Percentiles rank a stretch among this genome's conserved stretches.
Conservation (phyloP, 2,329 filamentous ascomycete species). For the Ramichloridium luteum region DNA sequence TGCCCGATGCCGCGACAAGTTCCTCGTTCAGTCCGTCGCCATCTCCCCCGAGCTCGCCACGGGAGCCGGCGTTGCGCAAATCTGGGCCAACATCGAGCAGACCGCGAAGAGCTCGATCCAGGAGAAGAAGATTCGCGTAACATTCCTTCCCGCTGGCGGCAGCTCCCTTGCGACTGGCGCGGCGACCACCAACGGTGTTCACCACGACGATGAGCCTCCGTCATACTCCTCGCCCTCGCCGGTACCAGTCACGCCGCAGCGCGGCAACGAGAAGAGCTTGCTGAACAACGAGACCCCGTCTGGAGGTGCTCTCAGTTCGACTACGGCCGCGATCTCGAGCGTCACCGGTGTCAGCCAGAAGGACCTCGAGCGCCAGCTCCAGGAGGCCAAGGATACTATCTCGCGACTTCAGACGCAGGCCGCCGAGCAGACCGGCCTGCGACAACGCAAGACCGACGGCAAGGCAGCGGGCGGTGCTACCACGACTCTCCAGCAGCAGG, state of each 20-base stretch:
- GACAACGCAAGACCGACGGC: slow-evolving; percentile 56
- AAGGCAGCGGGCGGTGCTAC: slow-evolving; percentile 6
- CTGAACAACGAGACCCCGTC: slow-evolving; percentile 10
- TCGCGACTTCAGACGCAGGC: slow-evolving; percentile 51
- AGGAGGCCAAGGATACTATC: slow-evolving; percentile 63
- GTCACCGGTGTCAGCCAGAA: slow-evolving; percentile 41
- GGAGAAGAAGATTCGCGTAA: slow-evolving; percentile 92
- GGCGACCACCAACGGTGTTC: slow-evolving; percentile 18
- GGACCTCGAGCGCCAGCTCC: slow-evolving; percentile 60
- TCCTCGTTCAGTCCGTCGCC: slow-evolving; percentile 83
- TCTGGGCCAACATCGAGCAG: slow-evolving; percentile 66
- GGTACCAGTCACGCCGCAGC: slow-evolving; percentile 37
- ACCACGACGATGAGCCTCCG: slow-evolving; percentile 33
- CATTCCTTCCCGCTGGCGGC: slow-evolving; percentile 59
- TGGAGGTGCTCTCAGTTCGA: slow-evolving; percentile 26
- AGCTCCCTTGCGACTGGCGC: slow-evolving; percentile 19
- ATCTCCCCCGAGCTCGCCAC: slow-evolving; percentile 78
- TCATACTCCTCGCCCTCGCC: slow-evolving; percentile 45
- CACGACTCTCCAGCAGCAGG: slow-evolving; percentile 13
- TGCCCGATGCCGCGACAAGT: slow-evolving; percentile 92
- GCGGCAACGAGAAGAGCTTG: slow-evolving; percentile 27
- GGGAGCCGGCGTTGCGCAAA: slow-evolving; percentile 56
- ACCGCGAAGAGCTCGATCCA: slow-evolving; percentile 65
- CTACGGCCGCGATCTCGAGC: slow-evolving; percentile 33
- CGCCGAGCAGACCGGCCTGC: slow-evolving; percentile 49